Evolutionary conservation across 192 early-diverging fungal species (phyloP), one percentile per base, ranked within the genome.

Genomic region (Oehlia diaphana): DNA sequence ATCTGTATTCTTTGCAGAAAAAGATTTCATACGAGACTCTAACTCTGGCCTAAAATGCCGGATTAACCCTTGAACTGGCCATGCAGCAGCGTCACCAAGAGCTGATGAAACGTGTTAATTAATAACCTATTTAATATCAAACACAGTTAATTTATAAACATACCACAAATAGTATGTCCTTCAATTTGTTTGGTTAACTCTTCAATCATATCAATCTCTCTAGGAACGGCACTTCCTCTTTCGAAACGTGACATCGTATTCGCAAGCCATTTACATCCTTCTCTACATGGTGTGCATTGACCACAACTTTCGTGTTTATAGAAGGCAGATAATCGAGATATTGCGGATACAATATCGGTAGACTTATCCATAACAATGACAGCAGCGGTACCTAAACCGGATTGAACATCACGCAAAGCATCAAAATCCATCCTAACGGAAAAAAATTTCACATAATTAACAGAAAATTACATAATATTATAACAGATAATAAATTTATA

Each of bases 281-380:
- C 98, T 77, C 98, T 91, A 84, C 98, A 99, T 12, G 98, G 98
- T 63, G 98, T 99, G 87, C 98, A 99, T 89, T 99, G 98, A 82
- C 98, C 98, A 79, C 98, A 99, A 71, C 91, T 92, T 87, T 99
- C 98, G 87, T 99, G 98, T 85, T 95, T 91, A 89, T 98, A 99
- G 86, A 99, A 99, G 23, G 92, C 92, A 67, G 93, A 86, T 71
- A 98, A 89, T 31, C 98, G 92, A 9, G 95, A 92, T 83, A 99
- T 99, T 76, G 96, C 97, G 58, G 87, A 81, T 4, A 99, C 95
- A 62, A 97, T 93, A 83, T 99, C 98, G 49, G 95, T 96, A 79
- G 93, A 94, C 89, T 98, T 99, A 88, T 99, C 96, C 96, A 99
- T 97, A 65, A 99, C 97, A 84, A 99, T 97, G 31, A 99, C 94